These are phyloP conservation scores for Acer yangbiense DNA, from an alignment of 345 rosid genomes.

Conservation along the genomic window DNA sequence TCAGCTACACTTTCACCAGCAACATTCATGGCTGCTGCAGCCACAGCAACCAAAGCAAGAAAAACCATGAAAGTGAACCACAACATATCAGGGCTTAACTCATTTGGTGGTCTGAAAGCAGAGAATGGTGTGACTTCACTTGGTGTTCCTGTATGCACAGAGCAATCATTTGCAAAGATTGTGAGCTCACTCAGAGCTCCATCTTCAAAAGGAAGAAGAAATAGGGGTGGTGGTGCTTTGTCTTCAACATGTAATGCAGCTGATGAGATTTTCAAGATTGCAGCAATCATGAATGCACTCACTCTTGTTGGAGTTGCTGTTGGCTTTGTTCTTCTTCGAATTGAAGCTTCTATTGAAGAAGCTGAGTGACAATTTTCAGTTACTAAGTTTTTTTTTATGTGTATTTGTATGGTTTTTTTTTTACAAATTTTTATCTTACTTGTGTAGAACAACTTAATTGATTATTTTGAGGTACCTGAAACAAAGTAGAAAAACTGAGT, in stretches of 20 bases:
- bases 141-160: conserved; percentile 34
- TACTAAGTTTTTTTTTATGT: not conserved
- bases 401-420: not conserved
- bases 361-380: conserved; percentile 26
- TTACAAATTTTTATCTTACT: not conserved
- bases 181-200: conserved; percentile 46
- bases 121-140: conserved; percentile 39
- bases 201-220: conserved; percentile 26
- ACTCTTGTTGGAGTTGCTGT: conserved; percentile 55
- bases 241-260: conserved; percentile 41
- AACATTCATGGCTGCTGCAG: conserved; percentile 28
- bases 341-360: conserved; percentile 48
- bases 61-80: conserved; percentile 21
- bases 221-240: conserved; percentile 36
- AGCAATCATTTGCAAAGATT: conserved; percentile 45
- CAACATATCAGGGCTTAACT: conserved; percentile 43
- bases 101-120: conserved; percentile 54
- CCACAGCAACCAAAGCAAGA: conserved; percentile 23
- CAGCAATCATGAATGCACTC: conserved; percentile 56
- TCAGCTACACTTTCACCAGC: conserved; percentile 33
- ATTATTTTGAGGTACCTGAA: conserved; percentile 6
- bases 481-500: not conserved
- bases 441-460: conserved; percentile 10
- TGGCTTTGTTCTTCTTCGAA: conserved; percentile 49
- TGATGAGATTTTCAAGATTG: conserved; percentile 53